Conservation (phyloP, 2,329 filamentous ascomycete genomes). For the Blumeria hordei region DNA sequence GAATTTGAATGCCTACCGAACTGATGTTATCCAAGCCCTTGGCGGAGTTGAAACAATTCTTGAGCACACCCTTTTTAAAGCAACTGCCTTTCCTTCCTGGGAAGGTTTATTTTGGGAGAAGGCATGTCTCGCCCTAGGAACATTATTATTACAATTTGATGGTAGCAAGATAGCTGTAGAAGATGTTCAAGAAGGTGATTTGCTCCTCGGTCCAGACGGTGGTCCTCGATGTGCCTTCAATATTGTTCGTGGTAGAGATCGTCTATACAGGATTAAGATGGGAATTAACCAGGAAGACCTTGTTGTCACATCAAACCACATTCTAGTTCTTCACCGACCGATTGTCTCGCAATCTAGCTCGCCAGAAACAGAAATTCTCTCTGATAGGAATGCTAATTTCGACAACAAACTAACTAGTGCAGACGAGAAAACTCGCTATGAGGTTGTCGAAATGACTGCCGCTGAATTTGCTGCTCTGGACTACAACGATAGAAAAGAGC, state of each 20-base stretch:
- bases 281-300: slow-evolving; percentile 20
- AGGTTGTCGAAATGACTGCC: slow-evolving; percentile 23
- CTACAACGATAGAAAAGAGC: slow-evolving; percentile 15
- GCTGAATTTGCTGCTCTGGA: slow-evolving; percentile 20
- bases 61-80: slow-evolving; percentile 90
- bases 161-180: slow-evolving; percentile 21
- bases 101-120: slow-evolving; percentile 85
- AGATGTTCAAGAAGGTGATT: slow-evolving; percentile 24
- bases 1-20: slow-evolving; percentile 89
- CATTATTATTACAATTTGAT: slow-evolving; percentile 21
- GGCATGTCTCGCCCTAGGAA: slow-evolving; percentile 19
- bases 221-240: slow-evolving; percentile 24
- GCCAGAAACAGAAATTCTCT: neutral
- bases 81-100: slow-evolving; percentile 90
- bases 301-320: slow-evolving; percentile 25
- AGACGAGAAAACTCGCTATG: slow-evolving; percentile 8
- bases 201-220: slow-evolving; percentile 25
- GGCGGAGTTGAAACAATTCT: slow-evolving; percentile 94
- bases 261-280: slow-evolving; percentile 23
- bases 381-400: slow-evolving; percentile 10
- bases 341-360: neutral
- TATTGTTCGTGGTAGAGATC: slow-evolving; percentile 22
- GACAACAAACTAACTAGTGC: slow-evolving; percentile 3
- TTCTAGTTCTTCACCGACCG: slow-evolving; percentile 20
- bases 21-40: slow-evolving; percentile 77